These are phyloP conservation scores for Flammula alnicola DNA, from an alignment of 1,284 basidiomycete genomes.

Conservation along the genomic window DNA sequence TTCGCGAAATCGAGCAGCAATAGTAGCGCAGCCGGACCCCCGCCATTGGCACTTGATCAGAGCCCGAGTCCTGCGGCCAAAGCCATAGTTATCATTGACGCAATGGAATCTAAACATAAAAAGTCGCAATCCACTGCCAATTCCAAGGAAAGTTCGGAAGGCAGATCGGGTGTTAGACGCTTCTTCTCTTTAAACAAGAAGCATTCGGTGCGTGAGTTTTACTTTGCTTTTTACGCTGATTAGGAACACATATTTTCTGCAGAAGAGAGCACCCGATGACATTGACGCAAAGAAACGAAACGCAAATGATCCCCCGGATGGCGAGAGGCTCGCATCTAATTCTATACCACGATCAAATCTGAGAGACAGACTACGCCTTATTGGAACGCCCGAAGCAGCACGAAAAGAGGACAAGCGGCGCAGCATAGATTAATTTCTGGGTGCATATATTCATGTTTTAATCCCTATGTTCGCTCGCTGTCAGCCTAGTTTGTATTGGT, in stretches of 20 bases:
- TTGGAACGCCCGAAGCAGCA: conserved; percentile 39
- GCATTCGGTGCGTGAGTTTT: conserved; percentile 38
- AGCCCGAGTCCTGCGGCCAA: conserved; percentile 51
- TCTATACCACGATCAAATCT: conserved; percentile 34
- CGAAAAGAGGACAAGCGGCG: conserved; percentile 38
- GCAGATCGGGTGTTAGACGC: conserved; percentile 33
- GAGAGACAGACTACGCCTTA: conserved; percentile 36
- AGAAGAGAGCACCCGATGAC: conserved; percentile 22
- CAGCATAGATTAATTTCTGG: conserved; percentile 36
- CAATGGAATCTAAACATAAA: conserved; percentile 52
- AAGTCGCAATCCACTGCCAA: conserved; percentile 35
- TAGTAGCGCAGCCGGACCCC: conserved; percentile 4
- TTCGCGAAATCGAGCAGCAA: conserved; percentile 6
- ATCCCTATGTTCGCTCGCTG: not conserved
- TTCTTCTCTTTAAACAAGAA: conserved; percentile 46
- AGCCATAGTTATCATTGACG: conserved; percentile 63
- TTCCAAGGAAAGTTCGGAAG: conserved; percentile 21
- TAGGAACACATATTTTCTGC: conserved; percentile 5
- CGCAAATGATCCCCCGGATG: conserved; percentile 10
- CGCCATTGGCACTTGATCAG: conserved; percentile 16
- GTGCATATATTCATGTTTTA: not conserved
- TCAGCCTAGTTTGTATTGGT: not conserved
- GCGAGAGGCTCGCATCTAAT: conserved; percentile 20
- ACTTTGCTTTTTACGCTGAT: not conserved
- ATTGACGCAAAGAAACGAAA: conserved; percentile 14